These are phyloP conservation scores for Phlebiopsis flavidoalba DNA, from an alignment of 768 basidiomycete genomes.

Conservation along the genomic window DNA sequence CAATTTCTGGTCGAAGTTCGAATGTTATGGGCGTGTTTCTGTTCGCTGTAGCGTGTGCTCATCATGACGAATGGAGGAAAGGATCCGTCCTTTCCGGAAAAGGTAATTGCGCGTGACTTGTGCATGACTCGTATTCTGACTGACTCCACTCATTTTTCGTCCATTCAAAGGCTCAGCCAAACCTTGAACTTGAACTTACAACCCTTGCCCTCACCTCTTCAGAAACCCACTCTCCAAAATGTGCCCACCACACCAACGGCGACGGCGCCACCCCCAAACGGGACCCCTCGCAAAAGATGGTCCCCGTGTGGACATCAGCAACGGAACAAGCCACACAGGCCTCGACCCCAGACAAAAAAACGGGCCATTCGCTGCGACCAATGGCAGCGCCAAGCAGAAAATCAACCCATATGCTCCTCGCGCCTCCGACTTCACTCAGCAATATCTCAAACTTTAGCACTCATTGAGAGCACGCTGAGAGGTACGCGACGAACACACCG, in stretches of 20 bases:
- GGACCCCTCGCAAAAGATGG: conserved; percentile 64
- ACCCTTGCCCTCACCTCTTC: background rate
- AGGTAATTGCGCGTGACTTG: conserved; percentile 2
- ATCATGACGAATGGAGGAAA: background rate
- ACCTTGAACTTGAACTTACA: background rate
- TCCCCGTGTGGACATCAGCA: conserved; percentile 59
- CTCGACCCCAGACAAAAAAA: conserved; percentile 19
- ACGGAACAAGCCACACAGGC: conserved; percentile 31
- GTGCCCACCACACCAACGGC: conserved; percentile 58
- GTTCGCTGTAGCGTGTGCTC: background rate
- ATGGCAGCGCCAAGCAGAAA: conserved; percentile 33
- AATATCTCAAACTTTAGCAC: conserved; percentile 92
- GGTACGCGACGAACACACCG: conserved; percentile 42
- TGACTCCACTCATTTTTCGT: conserved; percentile 8
- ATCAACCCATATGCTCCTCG: conserved; percentile 85
- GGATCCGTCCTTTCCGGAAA: background rate
- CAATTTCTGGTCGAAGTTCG: too few species aligned
- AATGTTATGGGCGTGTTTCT: background rate
- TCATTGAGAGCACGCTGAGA: conserved; percentile 95
- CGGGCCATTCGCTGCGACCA: conserved; percentile 20
- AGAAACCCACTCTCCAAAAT: conserved; percentile 30
- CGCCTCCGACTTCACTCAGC: conserved; percentile 88
- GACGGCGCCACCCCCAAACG: conserved; percentile 40
- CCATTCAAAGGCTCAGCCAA: background rate
- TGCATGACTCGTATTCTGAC: background rate